Conservation (phyloP, 129 eudicot genomes). For the Artemisia tridentata region DNA sequence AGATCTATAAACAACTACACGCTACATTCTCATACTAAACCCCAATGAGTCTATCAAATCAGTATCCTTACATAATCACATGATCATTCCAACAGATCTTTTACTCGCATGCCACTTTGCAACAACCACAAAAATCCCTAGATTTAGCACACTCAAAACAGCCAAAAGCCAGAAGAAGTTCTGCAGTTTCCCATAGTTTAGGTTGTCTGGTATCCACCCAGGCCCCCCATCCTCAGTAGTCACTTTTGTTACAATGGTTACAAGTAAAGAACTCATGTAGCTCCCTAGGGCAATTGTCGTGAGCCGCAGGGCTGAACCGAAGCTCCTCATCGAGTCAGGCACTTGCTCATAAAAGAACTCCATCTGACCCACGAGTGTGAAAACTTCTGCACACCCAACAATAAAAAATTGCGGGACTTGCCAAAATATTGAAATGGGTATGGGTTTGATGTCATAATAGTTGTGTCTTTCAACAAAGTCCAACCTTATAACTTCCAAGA, state of each 20-base stretch:
- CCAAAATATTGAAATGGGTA: slow-evolving; percentile 58
- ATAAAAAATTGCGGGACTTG: slow-evolving; percentile 62
- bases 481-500: slow-evolving; percentile 46
- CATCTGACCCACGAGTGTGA: slow-evolving; percentile 51
- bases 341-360: slow-evolving; percentile 65
- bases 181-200: slow-evolving; percentile 45
- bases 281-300: slow-evolving; percentile 54
- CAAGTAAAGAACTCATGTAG: slow-evolving; percentile 53
- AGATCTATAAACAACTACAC: slow-evolving; percentile 28
- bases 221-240: slow-evolving; percentile 47
- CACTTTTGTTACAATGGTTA: slow-evolving; percentile 38
- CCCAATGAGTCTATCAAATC: neutral
- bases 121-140: slow-evolving; percentile 40
- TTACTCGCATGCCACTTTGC: slow-evolving; percentile 44
- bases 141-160: slow-evolving; percentile 45
- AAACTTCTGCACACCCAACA: slow-evolving; percentile 70
- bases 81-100: slow-evolving; percentile 28
- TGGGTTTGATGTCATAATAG: slow-evolving; percentile 39
- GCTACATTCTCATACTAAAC: slow-evolving; percentile 14
- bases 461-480: slow-evolving; percentile 44
- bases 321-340: slow-evolving; percentile 68
- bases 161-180: slow-evolving; percentile 57
- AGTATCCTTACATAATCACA: neutral
- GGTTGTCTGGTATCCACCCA: slow-evolving; percentile 63
- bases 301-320: slow-evolving; percentile 53